Evolutionary conservation across 805 yeast genomes (phyloP).

Genomic region (Zygotorulaspora danielsina): DNA sequence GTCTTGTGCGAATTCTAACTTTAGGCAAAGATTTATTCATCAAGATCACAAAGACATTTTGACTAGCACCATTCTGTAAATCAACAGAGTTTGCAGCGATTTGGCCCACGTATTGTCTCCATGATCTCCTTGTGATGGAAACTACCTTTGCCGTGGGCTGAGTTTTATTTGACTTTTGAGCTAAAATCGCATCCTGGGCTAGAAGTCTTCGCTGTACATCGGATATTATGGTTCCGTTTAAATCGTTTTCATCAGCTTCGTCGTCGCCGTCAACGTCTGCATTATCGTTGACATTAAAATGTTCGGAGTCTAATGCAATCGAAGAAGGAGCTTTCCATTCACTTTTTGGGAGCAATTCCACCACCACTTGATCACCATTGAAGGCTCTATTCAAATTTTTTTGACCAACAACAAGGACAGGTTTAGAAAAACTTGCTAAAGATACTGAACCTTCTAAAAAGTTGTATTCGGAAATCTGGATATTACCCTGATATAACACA

Average conservation of each 20-base stretch:
- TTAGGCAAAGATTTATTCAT: constrained; percentile 89
- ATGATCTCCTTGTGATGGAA: constrained; percentile 80
- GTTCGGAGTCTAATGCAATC: constrained; percentile 71
- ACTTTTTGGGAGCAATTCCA: constrained; percentile 78
- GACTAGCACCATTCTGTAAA: constrained; percentile 55
- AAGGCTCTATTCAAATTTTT: constrained; percentile 85
- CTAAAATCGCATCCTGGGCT: constrained; percentile 70
- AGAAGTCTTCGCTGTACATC: constrained; percentile 52
- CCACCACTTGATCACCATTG: constrained; percentile 86
- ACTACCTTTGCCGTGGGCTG: constrained; percentile 96
- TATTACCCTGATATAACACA: constrained; percentile 77
- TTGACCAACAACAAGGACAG: constrained; percentile 76
- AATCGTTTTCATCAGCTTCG: constrained; percentile 48
- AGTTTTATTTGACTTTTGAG: constrained; percentile 48
- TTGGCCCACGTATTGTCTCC: constrained; percentile 97
- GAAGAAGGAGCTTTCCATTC: constrained; percentile 87
- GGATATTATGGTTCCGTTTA: constrained; percentile 46
- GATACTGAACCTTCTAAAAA: constrained; percentile 81
- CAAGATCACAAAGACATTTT: constrained; percentile 75
- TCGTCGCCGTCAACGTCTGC: constrained; percentile 49
- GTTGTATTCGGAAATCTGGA: constrained; percentile 79
- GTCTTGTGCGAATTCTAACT: constrained; percentile 80
- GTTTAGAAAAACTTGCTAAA: constrained; percentile 69
- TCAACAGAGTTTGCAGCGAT: constrained; percentile 73
- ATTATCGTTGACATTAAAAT: constrained; percentile 54